These are phyloP conservation scores for Auricularia auricula-judae DNA, from an alignment of 768 basidiomycete genomes.

Conservation along the genomic window DNA sequence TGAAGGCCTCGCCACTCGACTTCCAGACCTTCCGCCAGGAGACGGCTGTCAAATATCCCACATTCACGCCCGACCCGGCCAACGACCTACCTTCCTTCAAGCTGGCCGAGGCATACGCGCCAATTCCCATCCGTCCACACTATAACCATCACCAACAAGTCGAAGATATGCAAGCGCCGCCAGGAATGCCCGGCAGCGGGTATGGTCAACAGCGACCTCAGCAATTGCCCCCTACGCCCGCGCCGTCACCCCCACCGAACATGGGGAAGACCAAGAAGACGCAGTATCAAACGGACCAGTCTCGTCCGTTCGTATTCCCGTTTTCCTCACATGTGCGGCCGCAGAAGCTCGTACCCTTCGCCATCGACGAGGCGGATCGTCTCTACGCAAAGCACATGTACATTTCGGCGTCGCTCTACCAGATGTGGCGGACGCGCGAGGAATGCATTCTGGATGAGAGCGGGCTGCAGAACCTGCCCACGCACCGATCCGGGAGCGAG, in stretches of 20 bases:
- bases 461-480: conserved; percentile 57
- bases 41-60: conserved; percentile 91
- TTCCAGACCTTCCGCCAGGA: conserved; percentile 84
- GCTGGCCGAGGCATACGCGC: conserved; percentile 83
- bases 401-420: conserved; percentile 74
- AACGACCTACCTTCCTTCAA: conserved; percentile 40
- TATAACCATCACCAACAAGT: conserved; percentile 57
- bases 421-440: conserved; percentile 93
- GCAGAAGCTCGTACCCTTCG: conserved; percentile 76
- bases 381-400: conserved; percentile 88
- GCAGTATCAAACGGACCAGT: conserved; percentile 96
- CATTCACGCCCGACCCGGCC: conserved; percentile 58
- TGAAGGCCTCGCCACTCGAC: conserved; percentile 88
- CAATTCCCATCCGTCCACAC: conserved; percentile 88
- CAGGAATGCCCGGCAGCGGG: background rate
- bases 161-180: conserved; percentile 34
- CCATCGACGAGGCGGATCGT: conserved; percentile 90
- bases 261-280: conserved; percentile 90
- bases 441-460: conserved; percentile 93
- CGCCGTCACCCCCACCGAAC: conserved; percentile 68
- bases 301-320: conserved; percentile 87
- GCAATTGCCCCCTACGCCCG: conserved; percentile 62
- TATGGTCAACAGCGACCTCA: conserved; percentile 2
- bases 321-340: conserved; percentile 58
- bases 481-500: conserved; percentile 40